phyloP scores from a whole-genome alignment of 139 green algal genomes.

The Parachlorella kessleri region DNA sequence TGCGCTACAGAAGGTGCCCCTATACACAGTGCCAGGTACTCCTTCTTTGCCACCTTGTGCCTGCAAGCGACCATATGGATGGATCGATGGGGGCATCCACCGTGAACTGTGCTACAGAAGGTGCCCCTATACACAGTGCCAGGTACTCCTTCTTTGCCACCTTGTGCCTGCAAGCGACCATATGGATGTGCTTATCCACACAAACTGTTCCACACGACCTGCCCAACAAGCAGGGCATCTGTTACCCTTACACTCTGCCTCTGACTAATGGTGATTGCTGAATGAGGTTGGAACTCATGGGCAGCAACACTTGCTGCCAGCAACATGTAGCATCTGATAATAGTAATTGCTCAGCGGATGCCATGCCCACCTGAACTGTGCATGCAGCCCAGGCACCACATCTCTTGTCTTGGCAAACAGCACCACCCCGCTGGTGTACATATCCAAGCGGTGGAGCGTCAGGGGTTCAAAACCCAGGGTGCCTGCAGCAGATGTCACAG shows the following conservation, averaged over 20 bases:
- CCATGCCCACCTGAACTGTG: constrained; percentile 69
- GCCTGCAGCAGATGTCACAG: constrained; percentile 4
- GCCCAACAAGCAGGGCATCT: no score
- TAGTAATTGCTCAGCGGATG: not conserved
- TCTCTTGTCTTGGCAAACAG: constrained; percentile 73
- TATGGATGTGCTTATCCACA: not conserved
- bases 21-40: constrained; percentile 72
- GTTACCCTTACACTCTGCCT: no score
- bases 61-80: not conserved
- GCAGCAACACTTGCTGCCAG: not conserved
- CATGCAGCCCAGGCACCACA: constrained; percentile 57
- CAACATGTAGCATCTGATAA: not conserved
- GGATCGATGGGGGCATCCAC: constrained; percentile 66
- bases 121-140: constrained; percentile 63
- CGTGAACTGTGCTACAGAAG: constrained; percentile 23
- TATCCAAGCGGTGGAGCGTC: constrained; percentile 76
- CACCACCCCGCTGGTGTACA: constrained; percentile 80
- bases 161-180: constrained; percentile 17
- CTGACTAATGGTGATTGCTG: no score
- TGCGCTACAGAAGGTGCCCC: constrained; percentile 36
- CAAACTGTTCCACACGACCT: not conserved
- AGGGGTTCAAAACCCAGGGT: constrained; percentile 33
- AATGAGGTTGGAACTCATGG: not conserved
- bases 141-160: constrained; percentile 39
- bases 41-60: constrained; percentile 62